Evolutionary conservation across 2,329 filamentous ascomycete genomes (phyloP), one percentile per base, ranked within the genome.

Genomic region (Plenodomus biglobosus): DNA sequence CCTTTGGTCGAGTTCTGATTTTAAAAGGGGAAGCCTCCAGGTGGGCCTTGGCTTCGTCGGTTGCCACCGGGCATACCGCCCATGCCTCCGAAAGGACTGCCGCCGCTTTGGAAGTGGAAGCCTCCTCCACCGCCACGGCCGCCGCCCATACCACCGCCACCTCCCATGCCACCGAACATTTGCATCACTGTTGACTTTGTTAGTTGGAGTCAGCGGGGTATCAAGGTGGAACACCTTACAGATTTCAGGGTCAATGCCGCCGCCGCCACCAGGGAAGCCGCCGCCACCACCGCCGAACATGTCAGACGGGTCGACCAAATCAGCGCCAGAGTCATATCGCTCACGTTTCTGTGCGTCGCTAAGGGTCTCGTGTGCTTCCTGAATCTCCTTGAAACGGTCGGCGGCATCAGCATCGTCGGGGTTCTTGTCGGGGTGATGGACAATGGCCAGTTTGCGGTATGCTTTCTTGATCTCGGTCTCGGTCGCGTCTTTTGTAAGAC

Each of bases 341-440:
- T 88, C 87, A 60, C 90, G 86, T 78, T 96, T 97, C 86, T 96
- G 86, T 77, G 91, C 80, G 74, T 99, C 94, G 68, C 89, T 96
- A 75, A 99, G 77, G 41, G 87, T 95, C 76, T 99, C 94, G 71
- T 99, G 96, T 35, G 92, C 92, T 78, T 99, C 94, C 64, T 91
- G 89, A 70, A 96, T 88, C 70, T 99, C 94, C 82, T 99, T 97
- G 82, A 99, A 99, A 67, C 89, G 86, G 62, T 90, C 87, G 65
- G 91, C 92, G 53, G 94, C 94, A 42, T 84, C 80, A 49, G 85
- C 82, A 63, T 96, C 89, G 54, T 87, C 89, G 1, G 87, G 90
- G 75, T 97, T 99, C 84, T 99, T 99, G 77, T 99, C 94, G 2
- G 94, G 94, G 73, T 99, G 94, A 70, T 96, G 88, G 57, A 92